Conservation (phyloP, 164 flowering plant genomes). For the Kingdonia uniflora region DNA sequence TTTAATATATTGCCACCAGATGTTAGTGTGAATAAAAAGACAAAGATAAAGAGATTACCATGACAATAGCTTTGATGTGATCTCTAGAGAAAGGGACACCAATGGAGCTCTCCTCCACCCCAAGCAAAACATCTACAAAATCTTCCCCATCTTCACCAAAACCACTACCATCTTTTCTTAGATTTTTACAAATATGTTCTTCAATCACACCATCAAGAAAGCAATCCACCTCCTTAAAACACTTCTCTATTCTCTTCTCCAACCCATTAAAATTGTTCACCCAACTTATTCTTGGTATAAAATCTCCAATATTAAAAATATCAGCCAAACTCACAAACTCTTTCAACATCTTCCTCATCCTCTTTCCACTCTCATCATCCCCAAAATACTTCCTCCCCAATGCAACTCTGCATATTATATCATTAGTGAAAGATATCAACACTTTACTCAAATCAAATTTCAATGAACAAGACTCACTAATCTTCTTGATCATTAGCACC, state of each 20-base stretch:
- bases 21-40: neutral
- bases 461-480: neutral
- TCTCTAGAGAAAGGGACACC: slow-evolving; percentile 5
- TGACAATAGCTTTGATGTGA: slow-evolving; percentile 7
- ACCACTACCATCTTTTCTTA: neutral
- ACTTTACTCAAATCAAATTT: slow-evolving; percentile 12
- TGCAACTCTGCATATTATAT: slow-evolving; percentile 16
- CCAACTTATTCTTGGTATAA: slow-evolving; percentile 8
- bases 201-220: slow-evolving; percentile 9
- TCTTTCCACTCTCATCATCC: slow-evolving; percentile 5
- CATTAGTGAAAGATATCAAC: slow-evolving; percentile 3
- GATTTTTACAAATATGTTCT: slow-evolving; percentile 2
- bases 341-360: neutral
- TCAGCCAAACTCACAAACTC: neutral
- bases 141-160: neutral
- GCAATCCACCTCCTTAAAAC: neutral
- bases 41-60: neutral
- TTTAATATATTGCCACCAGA: slow-evolving; percentile 13
- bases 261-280: slow-evolving; percentile 9
- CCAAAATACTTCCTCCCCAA: slow-evolving; percentile 19
- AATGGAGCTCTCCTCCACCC: neutral
- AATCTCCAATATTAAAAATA: slow-evolving; percentile 7
- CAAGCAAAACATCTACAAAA: slow-evolving; percentile 14
- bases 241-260: slow-evolving; percentile 4
- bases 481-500: slow-evolving; percentile 9